phyloP scores from a whole-genome alignment of 805 yeast genomes.

The Pichia ethanolica region DNA sequence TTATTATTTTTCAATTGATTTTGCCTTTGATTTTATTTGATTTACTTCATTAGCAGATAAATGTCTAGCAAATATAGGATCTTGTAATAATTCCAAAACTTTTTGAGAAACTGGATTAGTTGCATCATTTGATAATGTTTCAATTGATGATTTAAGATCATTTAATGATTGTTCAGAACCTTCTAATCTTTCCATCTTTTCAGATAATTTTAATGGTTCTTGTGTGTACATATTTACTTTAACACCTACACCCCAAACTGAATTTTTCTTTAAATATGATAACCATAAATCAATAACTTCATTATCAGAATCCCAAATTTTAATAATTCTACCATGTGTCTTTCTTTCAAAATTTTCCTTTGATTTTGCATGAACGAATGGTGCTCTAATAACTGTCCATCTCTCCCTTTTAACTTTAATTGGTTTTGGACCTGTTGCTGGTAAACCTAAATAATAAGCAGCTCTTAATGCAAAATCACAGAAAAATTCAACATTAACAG shows the following conservation, averaged over 20 bases:
- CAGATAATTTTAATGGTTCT: constrained; percentile 40
- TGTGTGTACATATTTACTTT: constrained; percentile 58
- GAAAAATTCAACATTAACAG: constrained; percentile 63
- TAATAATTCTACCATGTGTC: constrained; percentile 68
- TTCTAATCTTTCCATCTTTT: constrained; percentile 31
- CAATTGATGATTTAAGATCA: constrained; percentile 20
- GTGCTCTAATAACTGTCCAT: constrained; percentile 91
- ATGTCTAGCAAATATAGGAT: constrained; percentile 61
- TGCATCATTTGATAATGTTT: constrained; percentile 17
- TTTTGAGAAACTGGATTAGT: constrained; percentile 47
- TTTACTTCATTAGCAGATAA: constrained; percentile 25
- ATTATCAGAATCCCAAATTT: constrained; percentile 77
- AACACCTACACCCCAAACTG: constrained; percentile 76
- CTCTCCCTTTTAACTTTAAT: constrained; percentile 67
- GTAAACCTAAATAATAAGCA: constrained; percentile 85
- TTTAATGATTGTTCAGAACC: constrained; percentile 14
- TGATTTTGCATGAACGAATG: constrained; percentile 89
- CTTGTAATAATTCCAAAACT: constrained; percentile 63
- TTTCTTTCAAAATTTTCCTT: constrained; percentile 91
- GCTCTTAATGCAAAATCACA: constrained; percentile 84
- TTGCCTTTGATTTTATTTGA: constrained; percentile 11
- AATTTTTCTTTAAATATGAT: constrained; percentile 67
- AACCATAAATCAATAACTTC: constrained; percentile 80
- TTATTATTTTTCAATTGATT: neutral
- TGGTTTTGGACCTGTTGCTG: constrained; percentile 67